These are phyloP conservation scores for Salinomyces thailandicus DNA, from an alignment of 2,329 filamentous ascomycete genomes.

Conservation along the genomic window DNA sequence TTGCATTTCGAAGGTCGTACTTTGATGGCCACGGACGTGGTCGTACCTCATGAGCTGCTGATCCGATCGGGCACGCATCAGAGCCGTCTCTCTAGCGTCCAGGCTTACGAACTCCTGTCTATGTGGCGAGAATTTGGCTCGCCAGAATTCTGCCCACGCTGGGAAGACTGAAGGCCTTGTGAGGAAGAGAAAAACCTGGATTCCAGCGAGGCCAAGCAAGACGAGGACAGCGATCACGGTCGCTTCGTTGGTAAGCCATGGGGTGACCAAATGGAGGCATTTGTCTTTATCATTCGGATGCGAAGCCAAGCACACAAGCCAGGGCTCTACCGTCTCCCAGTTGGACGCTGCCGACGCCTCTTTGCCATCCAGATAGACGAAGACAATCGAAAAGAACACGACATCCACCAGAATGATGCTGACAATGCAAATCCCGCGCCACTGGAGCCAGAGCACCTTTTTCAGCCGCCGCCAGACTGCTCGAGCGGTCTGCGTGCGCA, in stretches of 20 bases:
- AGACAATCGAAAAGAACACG: conserved; percentile 85
- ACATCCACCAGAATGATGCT: conserved; percentile 84
- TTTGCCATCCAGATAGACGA: conserved; percentile 75
- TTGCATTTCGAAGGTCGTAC: conserved; percentile 26
- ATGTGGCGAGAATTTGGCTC: conserved; percentile 34
- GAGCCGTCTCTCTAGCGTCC: conserved; percentile 46
- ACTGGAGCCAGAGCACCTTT: conserved; percentile 82
- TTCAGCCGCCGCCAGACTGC: conserved; percentile 81
- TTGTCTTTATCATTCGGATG: conserved; percentile 50
- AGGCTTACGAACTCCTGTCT: conserved; percentile 81
- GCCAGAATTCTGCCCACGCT: conserved; percentile 65
- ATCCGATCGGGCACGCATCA: conserved; percentile 16
- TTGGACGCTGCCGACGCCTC: conserved; percentile 48
- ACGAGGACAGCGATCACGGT: conserved; percentile 74
- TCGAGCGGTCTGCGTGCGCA: conserved; percentile 68
- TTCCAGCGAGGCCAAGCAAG: conserved; percentile 67
- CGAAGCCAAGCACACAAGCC: conserved; percentile 60
- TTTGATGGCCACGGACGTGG: conserved; percentile 17
- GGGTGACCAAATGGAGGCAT: conserved; percentile 52
- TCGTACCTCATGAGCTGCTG: conserved; percentile 15
- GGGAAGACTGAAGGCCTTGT: conserved; percentile 74
- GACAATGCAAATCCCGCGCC: conserved; percentile 84
- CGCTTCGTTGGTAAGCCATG: conserved; percentile 60
- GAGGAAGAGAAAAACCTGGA: conserved; percentile 76
- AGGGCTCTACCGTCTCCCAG: conserved; percentile 48